Evolutionary conservation across 2,329 filamentous ascomycete genomes (phyloP).

Genomic region (Lachnellula hyalina): DNA sequence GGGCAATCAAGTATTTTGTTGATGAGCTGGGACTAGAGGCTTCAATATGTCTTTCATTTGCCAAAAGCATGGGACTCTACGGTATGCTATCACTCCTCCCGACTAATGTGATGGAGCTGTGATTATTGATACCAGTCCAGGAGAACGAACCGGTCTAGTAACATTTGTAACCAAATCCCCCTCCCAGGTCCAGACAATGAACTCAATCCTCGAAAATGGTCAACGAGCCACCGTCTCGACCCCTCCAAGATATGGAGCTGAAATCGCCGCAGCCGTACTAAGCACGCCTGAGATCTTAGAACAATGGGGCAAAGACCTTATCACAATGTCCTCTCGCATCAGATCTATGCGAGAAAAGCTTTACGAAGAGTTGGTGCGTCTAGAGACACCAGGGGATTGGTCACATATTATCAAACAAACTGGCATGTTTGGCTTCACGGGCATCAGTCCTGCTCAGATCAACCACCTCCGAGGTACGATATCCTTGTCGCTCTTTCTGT

Average conservation of each 20-base stretch:
- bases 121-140: not conserved
- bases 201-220: conserved; percentile 30
- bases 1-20: conserved; percentile 30
- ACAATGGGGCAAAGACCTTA: conserved; percentile 34
- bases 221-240: conserved; percentile 34
- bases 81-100: conserved; percentile 28
- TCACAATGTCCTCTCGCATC: conserved; percentile 35
- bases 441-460: conserved; percentile 45
- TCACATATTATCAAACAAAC: conserved; percentile 34
- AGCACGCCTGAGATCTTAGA: conserved; percentile 23
- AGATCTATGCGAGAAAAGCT: conserved; percentile 32
- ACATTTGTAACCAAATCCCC: conserved; percentile 24
- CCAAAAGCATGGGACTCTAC: conserved; percentile 52
- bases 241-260: conserved; percentile 34
- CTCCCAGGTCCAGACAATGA: conserved; percentile 13
- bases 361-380: conserved; percentile 30
- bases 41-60: conserved; percentile 54
- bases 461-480: conserved; percentile 17
- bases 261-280: conserved; percentile 33
- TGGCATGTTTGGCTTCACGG: conserved; percentile 42
- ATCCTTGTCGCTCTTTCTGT: not conserved
- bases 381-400: conserved; percentile 35
- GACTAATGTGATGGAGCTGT: no score
- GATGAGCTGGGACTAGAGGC: conserved; percentile 41
- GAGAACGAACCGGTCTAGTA: conserved; percentile 13